Evolutionary conservation across 345 rosid genomes (phyloP), one percentile per base, ranked within the genome.

Genomic region (Gossypium raimondii): DNA sequence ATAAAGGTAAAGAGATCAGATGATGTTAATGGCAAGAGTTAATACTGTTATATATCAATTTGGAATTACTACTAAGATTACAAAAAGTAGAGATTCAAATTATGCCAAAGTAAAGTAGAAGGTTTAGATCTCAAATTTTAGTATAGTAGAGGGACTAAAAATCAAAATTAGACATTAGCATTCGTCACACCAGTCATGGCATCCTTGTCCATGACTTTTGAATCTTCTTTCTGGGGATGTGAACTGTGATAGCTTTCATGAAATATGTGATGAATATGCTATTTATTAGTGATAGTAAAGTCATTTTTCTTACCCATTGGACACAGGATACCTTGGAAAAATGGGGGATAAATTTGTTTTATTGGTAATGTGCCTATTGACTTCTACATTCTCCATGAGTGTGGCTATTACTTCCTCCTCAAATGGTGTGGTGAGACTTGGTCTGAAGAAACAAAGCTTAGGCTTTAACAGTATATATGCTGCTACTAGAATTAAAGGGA

Each of bases 381-480:
- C 83, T 63, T 70, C 79, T 67, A 72, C 80, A 45, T 75, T 73
- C 68, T 79, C 79, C 55, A 20, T 57, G 29, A 57, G 14, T 27
- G 73, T 89, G 56, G 81, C 82, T 82, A 84, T 89, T 14, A 20
- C 67, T 58, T 72, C 81, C 57, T 82, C 92, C 53, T 81, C 93
- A 7, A 66, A 61, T 79, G 92, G 84, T 56, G 73, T 92, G 75
- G 71, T 89, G 61, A 84, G 92, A 73, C 70, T 92, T 51, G 81
- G 85, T 50, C 78, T 92, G 77, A 90, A 85, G 92, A 92, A 92
- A 81, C 89, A 82, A n/a, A 81, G 45, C 11, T 76, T 86, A 3
- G 87, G 88, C 65, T 59, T 83, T 69, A 75, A 81, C 17, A 76
- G 78, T 55, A 43, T 89, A 29, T 76, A 77, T 27, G 63, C 57